phyloP scores from a whole-genome alignment of 192 early-diverging fungal species.

The Coemansia sp. region DNA sequence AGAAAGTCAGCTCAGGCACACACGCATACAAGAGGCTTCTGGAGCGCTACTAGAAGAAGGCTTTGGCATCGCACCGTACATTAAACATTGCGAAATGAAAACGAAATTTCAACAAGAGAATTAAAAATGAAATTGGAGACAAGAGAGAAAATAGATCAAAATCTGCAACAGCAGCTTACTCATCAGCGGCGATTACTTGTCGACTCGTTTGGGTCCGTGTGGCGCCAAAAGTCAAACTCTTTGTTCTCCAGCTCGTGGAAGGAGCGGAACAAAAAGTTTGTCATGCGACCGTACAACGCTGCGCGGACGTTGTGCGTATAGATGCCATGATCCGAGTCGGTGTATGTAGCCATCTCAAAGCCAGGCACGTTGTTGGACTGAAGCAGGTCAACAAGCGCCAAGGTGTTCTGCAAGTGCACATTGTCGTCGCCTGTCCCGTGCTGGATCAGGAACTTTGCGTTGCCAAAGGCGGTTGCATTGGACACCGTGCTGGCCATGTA shows the following conservation, averaged over 20 bases:
- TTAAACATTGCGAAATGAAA: not conserved
- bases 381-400: conserved; percentile 71
- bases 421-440: conserved; percentile 92
- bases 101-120: not conserved
- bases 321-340: conserved; percentile 90
- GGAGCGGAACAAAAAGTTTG: conserved; percentile 55
- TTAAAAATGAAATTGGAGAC: not conserved
- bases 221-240: conserved; percentile 47
- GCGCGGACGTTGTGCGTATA: conserved; percentile 69
- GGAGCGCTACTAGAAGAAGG: not conserved
- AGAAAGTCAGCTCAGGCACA: not conserved
- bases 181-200: not conserved
- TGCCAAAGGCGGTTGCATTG: conserved; percentile 79
- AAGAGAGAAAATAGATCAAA: conserved; percentile 7
- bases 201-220: conserved; percentile 28
- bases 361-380: conserved; percentile 69
- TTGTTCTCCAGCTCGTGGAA: conserved; percentile 55
- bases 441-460: conserved; percentile 75
- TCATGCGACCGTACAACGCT: conserved; percentile 64
- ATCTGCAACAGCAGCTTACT: not conserved
- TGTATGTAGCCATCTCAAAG: conserved; percentile 86
- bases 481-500: conserved; percentile 74
- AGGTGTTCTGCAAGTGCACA: conserved; percentile 92
- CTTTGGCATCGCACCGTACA: conserved; percentile 4
- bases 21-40: not conserved